These are phyloP conservation scores for Fraxinus floribunda DNA, from an alignment of 305 asterid species.

Conservation along the genomic window DNA sequence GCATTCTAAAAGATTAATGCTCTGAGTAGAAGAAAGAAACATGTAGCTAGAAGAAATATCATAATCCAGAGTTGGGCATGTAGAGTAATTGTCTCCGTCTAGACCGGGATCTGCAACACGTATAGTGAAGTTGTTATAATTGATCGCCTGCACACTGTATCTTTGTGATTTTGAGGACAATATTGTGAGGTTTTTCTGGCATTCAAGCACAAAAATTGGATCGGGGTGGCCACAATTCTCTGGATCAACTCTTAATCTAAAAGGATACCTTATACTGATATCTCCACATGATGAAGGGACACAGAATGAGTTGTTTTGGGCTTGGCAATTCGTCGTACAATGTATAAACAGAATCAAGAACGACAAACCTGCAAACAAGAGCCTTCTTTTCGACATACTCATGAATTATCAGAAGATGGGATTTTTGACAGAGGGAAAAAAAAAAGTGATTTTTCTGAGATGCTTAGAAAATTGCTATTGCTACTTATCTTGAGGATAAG, in stretches of 20 bases:
- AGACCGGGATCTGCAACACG: conserved; percentile 19
- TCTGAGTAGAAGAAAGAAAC: neutral
- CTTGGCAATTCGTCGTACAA: neutral
- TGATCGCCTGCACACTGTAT: conserved; percentile 12
- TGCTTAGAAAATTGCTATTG: neutral
- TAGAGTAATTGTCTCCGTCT: neutral
- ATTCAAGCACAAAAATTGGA: conserved; percentile 10
- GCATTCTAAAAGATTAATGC: conserved; percentile 26
- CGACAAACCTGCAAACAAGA: neutral
- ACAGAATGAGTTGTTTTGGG: conserved; percentile 5
- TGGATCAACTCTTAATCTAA: conserved; percentile 32
- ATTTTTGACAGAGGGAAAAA: neutral
- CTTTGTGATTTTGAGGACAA: neutral
- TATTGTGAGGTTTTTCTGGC: conserved; percentile 18
- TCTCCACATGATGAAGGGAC: conserved; percentile 41
- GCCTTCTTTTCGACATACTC: neutral
- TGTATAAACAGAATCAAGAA: neutral
- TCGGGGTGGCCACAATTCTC: conserved; percentile 16
- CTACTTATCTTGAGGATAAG: neutral
- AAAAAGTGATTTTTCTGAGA: neutral
- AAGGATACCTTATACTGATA: conserved; percentile 40
- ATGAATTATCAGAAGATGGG: neutral
- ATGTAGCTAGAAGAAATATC: conserved; percentile 16
- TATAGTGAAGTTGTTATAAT: conserved; percentile 17
- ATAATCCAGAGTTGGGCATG: neutral